A percentile compares a stretch with the other conserved stretches of the same genome.
phyloP scores from a whole-genome alignment of 1,284 basidiomycete genomes.

The Agaricales sp. region DNA sequence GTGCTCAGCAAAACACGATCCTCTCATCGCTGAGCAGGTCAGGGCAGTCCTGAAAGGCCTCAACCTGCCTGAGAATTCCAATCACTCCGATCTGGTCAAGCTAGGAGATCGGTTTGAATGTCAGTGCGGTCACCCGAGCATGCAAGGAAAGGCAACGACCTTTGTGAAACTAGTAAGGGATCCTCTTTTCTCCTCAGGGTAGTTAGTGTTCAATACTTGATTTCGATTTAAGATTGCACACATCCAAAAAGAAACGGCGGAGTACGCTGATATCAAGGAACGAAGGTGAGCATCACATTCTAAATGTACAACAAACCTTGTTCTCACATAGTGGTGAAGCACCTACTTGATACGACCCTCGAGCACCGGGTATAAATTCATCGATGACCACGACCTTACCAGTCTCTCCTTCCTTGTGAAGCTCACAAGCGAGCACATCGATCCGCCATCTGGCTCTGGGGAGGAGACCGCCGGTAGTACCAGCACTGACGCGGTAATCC shows the following conservation, averaged over 20 bases:
- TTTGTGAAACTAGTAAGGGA: neutral
- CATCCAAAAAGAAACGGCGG: neutral
- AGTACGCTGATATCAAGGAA: neutral
- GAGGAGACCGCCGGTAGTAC: neutral
- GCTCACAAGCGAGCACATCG: neutral
- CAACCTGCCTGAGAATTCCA: neutral
- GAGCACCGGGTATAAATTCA: neutral
- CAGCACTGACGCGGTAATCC: neutral
- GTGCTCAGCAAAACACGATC: neutral
- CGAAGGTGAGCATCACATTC: too few relatives aligned
- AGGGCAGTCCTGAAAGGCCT: neutral
- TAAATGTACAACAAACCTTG: too few relatives aligned
- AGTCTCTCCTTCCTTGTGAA: neutral
- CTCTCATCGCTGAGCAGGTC: neutral
- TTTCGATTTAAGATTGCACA: neutral
- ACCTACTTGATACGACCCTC: neutral
- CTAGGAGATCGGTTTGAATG: neutral
- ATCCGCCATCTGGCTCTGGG: neutral
- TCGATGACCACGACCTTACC: neutral
- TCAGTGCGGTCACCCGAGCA: neutral
- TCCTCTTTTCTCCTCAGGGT: neutral
- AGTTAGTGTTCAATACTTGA: neutral
- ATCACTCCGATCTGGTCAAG: neutral
- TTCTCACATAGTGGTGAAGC: neutral
- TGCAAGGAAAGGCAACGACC: neutral